Conservation (phyloP, 306 rosid genomes). For the Vachellia collinsii region DNA sequence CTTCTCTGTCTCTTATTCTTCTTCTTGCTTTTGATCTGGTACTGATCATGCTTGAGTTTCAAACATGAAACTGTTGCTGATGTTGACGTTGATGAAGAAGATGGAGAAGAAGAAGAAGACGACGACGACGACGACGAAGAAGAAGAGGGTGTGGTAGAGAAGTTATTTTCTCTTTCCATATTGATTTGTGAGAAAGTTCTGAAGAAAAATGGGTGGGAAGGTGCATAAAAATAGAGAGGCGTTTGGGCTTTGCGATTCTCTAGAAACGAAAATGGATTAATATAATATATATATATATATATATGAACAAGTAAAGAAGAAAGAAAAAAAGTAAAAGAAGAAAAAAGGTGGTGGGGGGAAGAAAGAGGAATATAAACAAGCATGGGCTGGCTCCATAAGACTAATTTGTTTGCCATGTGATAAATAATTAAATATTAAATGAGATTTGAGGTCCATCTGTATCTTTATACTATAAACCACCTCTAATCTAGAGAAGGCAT, state of each 20-base stretch:
- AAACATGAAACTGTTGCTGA: slow-evolving; percentile 21
- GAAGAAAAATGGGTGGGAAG: slow-evolving; percentile 39
- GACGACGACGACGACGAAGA: slow-evolving; percentile 23
- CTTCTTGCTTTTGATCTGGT: slow-evolving; percentile 35
- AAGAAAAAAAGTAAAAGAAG: slow-evolving; percentile 19
- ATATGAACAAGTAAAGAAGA: not conserved
- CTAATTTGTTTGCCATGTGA: slow-evolving; percentile 75
- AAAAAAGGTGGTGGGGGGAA: slow-evolving; percentile 26
- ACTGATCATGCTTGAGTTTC: slow-evolving; percentile 30
- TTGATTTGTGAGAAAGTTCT: slow-evolving; percentile 39
- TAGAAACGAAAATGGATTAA: slow-evolving; percentile 12
- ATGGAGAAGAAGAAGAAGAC: slow-evolving; percentile 25
- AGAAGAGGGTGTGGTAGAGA: slow-evolving; percentile 12
- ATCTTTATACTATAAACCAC: not conserved
- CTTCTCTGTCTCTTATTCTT: slow-evolving; percentile 52
- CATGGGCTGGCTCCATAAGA: slow-evolving; percentile 55
- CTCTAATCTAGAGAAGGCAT: slow-evolving; percentile 7
- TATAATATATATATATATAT: not conserved
- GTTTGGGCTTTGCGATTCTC: slow-evolving; percentile 44
- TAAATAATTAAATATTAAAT: slow-evolving; percentile 40
- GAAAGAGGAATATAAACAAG: slow-evolving; percentile 37
- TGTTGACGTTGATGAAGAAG: slow-evolving; percentile 23
- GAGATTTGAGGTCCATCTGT: slow-evolving; percentile 2
- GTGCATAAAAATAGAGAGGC: slow-evolving; percentile 39
- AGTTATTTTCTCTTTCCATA: slow-evolving; percentile 49